Evolutionary conservation across 257 asterid species (phyloP), one percentile per base, ranked within the genome.

Genomic region (Gardenia jasminoides): DNA sequence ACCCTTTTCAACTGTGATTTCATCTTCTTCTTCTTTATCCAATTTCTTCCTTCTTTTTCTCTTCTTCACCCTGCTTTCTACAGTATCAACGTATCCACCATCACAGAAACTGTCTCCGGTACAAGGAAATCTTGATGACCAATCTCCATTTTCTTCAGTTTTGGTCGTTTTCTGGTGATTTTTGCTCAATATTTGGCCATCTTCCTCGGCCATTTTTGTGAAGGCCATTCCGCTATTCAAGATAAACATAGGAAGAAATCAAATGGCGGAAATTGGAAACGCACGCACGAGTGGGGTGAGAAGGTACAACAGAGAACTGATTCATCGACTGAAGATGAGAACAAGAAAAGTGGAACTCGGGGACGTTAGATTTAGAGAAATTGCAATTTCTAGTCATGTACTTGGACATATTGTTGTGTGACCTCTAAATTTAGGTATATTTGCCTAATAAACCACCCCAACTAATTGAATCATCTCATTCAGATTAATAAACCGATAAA

Each of bases 1-100:
- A 69, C 50, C 76, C 47, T 16, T 22, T 58, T 78, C 76, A 6
- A 7, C 44, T 5, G 19, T 48, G 20, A 4, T 6, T 67, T 68
- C 50, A 6, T n/a, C 33, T 19, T 36, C 41, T 36, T 36, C 41
- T 36, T 36, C 41, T 36, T 36, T 36, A 36, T 36, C 41, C 41
- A 36, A 36, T 36, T 36, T 36, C 41, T 36, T 36, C 6, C 41
- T 36, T 36, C 41, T 36, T 36, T 36, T 36, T n/a, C 48, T 54
- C 70, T 78, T 70, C 70, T 56, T 78, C 71, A 19, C 50, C 28
- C n/a, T 70, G 64, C n/a, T 70, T 43, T 78, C 81, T 58, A n/a
- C 52, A 11, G 15, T 8, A 31, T 48, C 67, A 22, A 77, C 28
- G 12, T 1, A 12, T n/a, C 58, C 71, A 26, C 59, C 81, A 70